phyloP scores from a whole-genome alignment of 192 early-diverging fungal genomes.

The Chytriomyces sp. region DNA sequence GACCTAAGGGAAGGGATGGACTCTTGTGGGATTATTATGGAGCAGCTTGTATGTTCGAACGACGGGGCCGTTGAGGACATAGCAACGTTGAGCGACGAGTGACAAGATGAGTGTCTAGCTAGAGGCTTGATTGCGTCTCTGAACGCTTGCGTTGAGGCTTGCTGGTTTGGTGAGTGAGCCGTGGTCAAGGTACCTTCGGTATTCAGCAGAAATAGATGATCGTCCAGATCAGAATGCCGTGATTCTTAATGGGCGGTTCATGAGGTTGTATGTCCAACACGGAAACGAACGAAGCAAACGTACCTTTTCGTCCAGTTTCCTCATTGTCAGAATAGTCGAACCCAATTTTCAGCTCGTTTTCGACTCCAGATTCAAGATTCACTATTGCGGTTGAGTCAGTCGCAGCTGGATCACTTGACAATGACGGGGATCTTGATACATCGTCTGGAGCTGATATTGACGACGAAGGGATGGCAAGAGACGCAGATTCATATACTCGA shows the following conservation, averaged over 20 bases:
- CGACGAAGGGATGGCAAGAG: not conserved
- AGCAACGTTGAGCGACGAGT: not conserved
- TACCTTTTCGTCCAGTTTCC: not conserved
- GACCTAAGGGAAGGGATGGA: not conserved
- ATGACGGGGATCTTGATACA: not conserved
- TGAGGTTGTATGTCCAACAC: not conserved
- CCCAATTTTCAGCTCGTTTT: not conserved
- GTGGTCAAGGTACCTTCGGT: not conserved
- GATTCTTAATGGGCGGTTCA: not conserved
- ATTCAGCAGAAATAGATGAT: not conserved
- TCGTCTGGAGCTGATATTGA: not conserved
- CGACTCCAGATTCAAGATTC: too few relatives aligned
- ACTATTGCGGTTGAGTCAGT: too few relatives aligned
- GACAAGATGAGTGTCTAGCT: not conserved
- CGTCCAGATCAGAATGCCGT: not conserved
- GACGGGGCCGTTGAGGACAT: not conserved
- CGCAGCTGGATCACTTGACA: not conserved
- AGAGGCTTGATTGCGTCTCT: conserved; percentile 9
- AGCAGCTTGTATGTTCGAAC: not conserved
- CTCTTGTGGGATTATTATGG: not conserved
- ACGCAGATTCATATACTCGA: not conserved
- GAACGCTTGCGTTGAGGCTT: not conserved
- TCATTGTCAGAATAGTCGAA: conserved; percentile 5
- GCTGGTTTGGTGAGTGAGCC: not conserved
- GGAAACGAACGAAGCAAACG: not conserved